phyloP scores from a whole-genome alignment of 805 yeast species.

The Yamadazyma insecticola region DNA sequence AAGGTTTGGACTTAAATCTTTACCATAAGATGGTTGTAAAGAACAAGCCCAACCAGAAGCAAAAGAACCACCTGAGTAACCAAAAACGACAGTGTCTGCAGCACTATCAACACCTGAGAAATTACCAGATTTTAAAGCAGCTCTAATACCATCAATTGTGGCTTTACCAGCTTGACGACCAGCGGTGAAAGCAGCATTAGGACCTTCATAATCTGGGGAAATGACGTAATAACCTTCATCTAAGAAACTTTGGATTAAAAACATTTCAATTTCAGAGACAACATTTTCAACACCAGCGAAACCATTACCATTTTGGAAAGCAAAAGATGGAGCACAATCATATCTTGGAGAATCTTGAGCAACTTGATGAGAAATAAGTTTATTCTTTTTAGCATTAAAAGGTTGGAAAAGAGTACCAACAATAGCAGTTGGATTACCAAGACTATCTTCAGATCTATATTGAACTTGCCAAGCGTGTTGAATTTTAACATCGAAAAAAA shows the following conservation, averaged over 20 bases:
- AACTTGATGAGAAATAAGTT: conserved; percentile 22
- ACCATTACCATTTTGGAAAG: conserved; percentile 12
- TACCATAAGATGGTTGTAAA: conserved; percentile 30
- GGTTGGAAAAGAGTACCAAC: conserved; percentile 25
- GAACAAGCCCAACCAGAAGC: conserved; percentile 35
- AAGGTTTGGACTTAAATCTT: conserved; percentile 18
- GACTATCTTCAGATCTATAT: conserved; percentile 17
- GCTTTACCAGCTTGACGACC: conserved; percentile 26
- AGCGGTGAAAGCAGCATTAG: conserved; percentile 24
- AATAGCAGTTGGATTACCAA: conserved; percentile 20
- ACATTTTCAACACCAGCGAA: conserved; percentile 8
- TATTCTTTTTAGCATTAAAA: conserved; percentile 18
- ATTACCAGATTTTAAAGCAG: conserved; percentile 13
- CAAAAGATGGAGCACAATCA: conserved; percentile 23
- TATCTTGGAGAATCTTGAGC: conserved; percentile 23
- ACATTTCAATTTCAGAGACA: conserved; percentile 13
- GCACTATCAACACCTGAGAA: conserved; percentile 13
- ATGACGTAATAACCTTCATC: conserved; percentile 27
- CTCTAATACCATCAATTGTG: conserved; percentile 25
- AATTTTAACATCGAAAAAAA: conserved; percentile 14
- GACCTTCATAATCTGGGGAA: conserved; percentile 31
- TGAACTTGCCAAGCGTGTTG: conserved; percentile 18
- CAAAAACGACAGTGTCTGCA: conserved; percentile 22
- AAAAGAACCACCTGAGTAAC: conserved; percentile 35
- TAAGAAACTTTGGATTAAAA: conserved; percentile 13